Percentiles rank a stretch among this genome's conserved stretches.
Conservation (phyloP, 1,284 basidiomycete species). For the Trametes hirsuta region DNA sequence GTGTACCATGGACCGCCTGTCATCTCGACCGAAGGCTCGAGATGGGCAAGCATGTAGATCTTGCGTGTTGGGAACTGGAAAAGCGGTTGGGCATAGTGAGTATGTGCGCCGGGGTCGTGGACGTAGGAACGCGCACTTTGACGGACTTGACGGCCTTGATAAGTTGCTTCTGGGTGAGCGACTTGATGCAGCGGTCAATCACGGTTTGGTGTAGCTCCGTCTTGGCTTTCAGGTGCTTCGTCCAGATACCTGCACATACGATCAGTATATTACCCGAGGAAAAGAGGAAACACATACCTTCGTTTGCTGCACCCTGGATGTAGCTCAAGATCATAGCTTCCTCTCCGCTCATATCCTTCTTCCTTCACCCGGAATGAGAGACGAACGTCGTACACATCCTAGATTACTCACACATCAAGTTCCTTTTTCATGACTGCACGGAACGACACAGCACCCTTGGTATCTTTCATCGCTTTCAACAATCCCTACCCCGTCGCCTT, state of each 20-base stretch:
- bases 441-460: conserved; percentile 65
- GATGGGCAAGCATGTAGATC: conserved; percentile 91
- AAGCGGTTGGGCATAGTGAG: too few species aligned
- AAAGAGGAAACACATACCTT: conserved; percentile 51
- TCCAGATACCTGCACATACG: conserved; percentile 81
- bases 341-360: conserved; percentile 77
- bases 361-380: conserved; percentile 45
- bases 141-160: conserved; percentile 81
- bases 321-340: conserved; percentile 80
- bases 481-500: conserved; percentile 47
- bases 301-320: conserved; percentile 76
- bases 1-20: conserved; percentile 97
- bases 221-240: conserved; percentile 85
- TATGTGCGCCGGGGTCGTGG: not conserved
- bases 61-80: conserved; percentile 83
- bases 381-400: not conserved
- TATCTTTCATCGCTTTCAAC: conserved; percentile 65
- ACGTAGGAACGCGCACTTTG: conserved; percentile 55
- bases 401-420: conserved; percentile 67
- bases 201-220: conserved; percentile 90
- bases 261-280: not conserved
- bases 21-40: conserved; percentile 86
- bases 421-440: conserved; percentile 79
- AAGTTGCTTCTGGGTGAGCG: conserved; percentile 79
- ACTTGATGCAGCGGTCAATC: conserved; percentile 85